A percentile compares a stretch with the other conserved stretches of the same genome.
Conservation (phyloP, 148 eudicot species). For the Dianthus caryophyllus region DNA sequence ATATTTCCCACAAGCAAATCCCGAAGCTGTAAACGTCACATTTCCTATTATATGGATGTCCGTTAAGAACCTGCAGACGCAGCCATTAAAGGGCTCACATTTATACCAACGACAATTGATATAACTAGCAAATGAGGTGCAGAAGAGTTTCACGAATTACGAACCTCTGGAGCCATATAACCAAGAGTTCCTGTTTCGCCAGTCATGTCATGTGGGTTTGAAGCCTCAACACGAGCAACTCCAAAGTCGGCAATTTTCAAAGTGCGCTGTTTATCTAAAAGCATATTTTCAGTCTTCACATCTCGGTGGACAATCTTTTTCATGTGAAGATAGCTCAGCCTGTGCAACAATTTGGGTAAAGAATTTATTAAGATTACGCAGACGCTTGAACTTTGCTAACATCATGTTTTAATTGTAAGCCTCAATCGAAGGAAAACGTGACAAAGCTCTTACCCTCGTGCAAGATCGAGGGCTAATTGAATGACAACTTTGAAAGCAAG, state of each 20-base stretch:
- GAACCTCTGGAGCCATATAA: constrained; percentile 95
- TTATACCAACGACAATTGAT: background rate
- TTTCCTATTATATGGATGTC: constrained; percentile 71
- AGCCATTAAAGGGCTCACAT: too few species aligned
- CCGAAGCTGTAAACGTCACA: constrained; percentile 90
- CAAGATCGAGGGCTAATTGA: constrained; percentile 82
- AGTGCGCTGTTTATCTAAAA: constrained; percentile 65
- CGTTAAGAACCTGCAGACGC: constrained; percentile 74
- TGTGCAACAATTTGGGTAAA: constrained; percentile 18
- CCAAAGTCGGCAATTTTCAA: constrained; percentile 89
- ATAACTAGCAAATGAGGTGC: background rate
- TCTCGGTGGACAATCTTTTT: constrained; percentile 87
- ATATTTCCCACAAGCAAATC: constrained; percentile 85
- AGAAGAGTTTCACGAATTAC: constrained; percentile 18
- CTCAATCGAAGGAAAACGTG: background rate
- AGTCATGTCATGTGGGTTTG: constrained; percentile 90
- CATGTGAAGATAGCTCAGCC: constrained; percentile 77
- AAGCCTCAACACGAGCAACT: constrained; percentile 87
- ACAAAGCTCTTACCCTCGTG: constrained; percentile 58
- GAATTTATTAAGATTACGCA: background rate
- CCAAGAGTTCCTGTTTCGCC: constrained; percentile 95
- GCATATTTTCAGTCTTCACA: constrained; percentile 92
- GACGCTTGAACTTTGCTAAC: background rate
- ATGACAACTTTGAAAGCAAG: constrained; percentile 76
- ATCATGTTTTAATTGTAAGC: background rate